Percentiles rank a stretch among this genome's conserved stretches.
Conservation (phyloP, 371 early-diverging fungal species). For the Thermomucor indicae-seudaticae region DNA sequence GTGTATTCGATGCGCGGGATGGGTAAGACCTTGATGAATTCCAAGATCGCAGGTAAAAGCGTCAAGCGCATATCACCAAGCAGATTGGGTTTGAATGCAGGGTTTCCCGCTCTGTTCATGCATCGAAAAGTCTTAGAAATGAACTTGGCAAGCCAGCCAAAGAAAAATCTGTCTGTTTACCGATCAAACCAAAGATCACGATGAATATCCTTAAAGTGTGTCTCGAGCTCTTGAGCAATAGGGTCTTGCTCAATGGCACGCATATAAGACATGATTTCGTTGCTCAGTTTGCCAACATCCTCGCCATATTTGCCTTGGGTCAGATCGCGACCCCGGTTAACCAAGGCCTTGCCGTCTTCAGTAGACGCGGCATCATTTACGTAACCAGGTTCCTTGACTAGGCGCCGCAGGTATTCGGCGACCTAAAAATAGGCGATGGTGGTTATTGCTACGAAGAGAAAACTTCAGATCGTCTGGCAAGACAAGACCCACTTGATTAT, state of each 20-base stretch:
- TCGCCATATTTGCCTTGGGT: conserved; percentile 19
- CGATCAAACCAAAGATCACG: conserved; percentile 29
- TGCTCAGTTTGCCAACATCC: conserved; percentile 14
- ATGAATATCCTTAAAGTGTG: conserved; percentile 21
- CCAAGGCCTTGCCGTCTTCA: conserved; percentile 23
- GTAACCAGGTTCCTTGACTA: conserved; percentile 28
- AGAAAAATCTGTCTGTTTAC: conserved; percentile 10
- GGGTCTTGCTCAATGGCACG: conserved; percentile 22
- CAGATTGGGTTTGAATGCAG: conserved; percentile 53
- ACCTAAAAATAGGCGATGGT: not conserved
- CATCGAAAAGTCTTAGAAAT: no score
- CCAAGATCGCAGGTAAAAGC: conserved; percentile 47
- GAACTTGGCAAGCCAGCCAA: not conserved
- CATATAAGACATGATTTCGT: conserved; percentile 10
- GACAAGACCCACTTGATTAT: conserved; percentile 13
- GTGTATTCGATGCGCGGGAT: conserved; percentile 61
- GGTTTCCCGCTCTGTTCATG: conserved; percentile 32
- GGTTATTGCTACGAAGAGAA: not conserved
- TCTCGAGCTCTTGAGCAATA: conserved; percentile 19
- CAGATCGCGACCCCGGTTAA: conserved; percentile 18
- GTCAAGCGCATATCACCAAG: conserved; percentile 51
- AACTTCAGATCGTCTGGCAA: not conserved
- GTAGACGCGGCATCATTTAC: conserved; percentile 18
- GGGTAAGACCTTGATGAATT: conserved; percentile 59
- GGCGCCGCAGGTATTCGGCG: conserved; percentile 13